Evolutionary conservation across 371 early-diverging fungal species (phyloP).

Genomic region (Syncephalastrum monosporum): DNA sequence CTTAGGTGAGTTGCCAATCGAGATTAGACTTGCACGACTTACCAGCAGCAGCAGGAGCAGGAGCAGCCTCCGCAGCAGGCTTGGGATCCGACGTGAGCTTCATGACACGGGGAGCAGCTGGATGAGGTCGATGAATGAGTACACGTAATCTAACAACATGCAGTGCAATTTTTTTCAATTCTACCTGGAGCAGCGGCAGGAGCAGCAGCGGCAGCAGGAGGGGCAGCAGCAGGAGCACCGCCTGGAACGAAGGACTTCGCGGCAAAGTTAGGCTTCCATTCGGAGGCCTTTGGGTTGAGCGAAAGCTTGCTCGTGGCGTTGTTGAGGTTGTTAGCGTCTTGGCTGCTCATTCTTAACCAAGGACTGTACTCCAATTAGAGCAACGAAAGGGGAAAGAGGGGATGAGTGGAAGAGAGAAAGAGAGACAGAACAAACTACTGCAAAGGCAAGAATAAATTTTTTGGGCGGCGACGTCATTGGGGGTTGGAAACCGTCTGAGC

Average conservation of each 20-base stretch:
- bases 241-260: conserved; percentile 34
- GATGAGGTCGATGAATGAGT: not conserved
- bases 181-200: conserved; percentile 13
- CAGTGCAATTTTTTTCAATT: not conserved
- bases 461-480: no score
- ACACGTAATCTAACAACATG: not conserved
- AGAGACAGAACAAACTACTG: no score
- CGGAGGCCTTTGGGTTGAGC: conserved; percentile 30
- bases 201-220: conserved; percentile 11
- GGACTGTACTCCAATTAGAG: no score
- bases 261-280: conserved; percentile 35
- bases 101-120: conserved; percentile 29
- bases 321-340: conserved; percentile 21
- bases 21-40: no score
- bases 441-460: no score
- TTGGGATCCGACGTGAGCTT: conserved; percentile 29
- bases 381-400: no score
- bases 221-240: conserved; percentile 16
- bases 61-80: conserved; percentile 12
- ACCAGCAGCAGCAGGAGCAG: conserved; percentile 3
- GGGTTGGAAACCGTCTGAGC: no score
- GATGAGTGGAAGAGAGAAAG: no score
- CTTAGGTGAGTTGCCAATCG: not conserved
- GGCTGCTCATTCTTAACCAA: conserved; percentile 9
- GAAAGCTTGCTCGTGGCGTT: conserved; percentile 26